Conservation (phyloP, 2,329 filamentous ascomycete species). For the Botrytis sinoallii region DNA sequence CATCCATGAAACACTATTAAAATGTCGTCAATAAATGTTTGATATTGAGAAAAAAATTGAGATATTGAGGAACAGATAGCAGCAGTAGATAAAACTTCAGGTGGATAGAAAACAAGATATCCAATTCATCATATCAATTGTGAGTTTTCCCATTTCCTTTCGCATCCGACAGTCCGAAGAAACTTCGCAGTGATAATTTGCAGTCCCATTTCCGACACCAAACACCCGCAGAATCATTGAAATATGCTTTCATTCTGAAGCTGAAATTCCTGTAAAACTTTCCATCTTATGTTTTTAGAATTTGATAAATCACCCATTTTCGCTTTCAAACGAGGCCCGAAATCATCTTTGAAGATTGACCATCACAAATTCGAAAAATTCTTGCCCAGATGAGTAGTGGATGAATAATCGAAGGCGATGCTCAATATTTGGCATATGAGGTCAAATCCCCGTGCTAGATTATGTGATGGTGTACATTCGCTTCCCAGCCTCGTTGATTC, state of each 20-base stretch:
- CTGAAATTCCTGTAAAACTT: no score
- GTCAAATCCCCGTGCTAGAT: no score
- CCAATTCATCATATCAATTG: background rate
- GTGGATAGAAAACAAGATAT: background rate
- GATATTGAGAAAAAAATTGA: background rate
- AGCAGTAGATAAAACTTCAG: rapidly evolving
- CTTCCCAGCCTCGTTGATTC: background rate
- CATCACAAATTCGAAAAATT: background rate
- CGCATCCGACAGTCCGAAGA: rapidly evolving
- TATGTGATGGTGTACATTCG: background rate
- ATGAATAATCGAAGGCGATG: no score
- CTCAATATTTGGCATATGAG: no score
- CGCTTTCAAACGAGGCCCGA: background rate
- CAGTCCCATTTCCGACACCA: background rate
- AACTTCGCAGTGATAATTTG: background rate
- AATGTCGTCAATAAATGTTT: background rate
- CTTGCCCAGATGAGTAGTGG: background rate
- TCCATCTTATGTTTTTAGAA: background rate
- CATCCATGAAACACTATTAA: background rate
- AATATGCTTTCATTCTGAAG: background rate
- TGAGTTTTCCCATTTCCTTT: background rate
- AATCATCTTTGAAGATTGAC: no score
- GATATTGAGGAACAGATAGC: background rate
- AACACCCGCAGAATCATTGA: background rate
- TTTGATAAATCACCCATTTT: background rate